These are phyloP conservation scores for Acanthamoeba triangularis DNA, from an alignment of 208 protist genomes.

Conservation along the genomic window DNA sequence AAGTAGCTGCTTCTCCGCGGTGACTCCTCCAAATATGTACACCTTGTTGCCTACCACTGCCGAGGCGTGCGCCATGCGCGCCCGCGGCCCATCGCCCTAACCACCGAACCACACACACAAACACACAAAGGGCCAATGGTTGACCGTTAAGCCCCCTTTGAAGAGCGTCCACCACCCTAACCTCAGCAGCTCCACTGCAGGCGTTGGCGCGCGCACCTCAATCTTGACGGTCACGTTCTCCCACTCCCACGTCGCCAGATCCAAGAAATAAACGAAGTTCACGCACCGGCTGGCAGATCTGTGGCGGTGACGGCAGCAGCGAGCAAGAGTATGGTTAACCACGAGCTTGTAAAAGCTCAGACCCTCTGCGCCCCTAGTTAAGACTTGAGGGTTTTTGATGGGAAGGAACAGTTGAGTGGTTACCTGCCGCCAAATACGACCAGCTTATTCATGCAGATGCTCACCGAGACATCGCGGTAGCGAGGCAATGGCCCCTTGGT, in stretches of 20 bases:
- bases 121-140: too few species aligned
- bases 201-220: background rate
- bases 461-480: conserved; percentile 58
- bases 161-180: background rate
- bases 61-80: conserved; percentile 63
- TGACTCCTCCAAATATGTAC: conserved; percentile 74
- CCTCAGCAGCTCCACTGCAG: background rate
- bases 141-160: background rate
- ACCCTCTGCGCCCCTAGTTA: background rate
- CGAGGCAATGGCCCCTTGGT: conserved; percentile 37
- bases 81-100: conserved; percentile 9
- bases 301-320: background rate
- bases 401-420: background rate
- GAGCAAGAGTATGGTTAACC: background rate
- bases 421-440: conserved; percentile 60
- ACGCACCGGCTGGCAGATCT: conserved; percentile 36
- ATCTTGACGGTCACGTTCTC: conserved; percentile 33
- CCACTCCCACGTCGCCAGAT: conserved; percentile 57
- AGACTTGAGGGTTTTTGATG: background rate
- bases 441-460: conserved; percentile 36
- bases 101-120: background rate
- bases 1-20: conserved; percentile 40
- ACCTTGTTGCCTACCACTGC: conserved; percentile 49
- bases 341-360: background rate
- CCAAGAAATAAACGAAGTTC: conserved; percentile 42